Percentiles rank a stretch among this genome's conserved stretches.
Evolutionary conservation across 768 basidiomycete species (phyloP).

Genomic region (Pholiota molesta): DNA sequence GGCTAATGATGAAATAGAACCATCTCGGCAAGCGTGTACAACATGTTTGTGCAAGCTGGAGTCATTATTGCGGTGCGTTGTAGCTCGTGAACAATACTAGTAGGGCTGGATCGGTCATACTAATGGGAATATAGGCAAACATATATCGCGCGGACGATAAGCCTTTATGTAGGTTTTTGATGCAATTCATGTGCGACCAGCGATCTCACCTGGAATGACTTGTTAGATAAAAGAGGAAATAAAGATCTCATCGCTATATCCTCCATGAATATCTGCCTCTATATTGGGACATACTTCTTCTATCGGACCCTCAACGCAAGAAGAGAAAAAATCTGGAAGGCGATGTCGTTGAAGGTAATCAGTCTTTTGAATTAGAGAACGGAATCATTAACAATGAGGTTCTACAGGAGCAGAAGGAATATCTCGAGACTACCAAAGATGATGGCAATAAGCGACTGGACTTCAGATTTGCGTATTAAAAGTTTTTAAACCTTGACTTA

Average conservation of each 20-base stretch:
- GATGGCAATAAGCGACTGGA: slow-evolving; percentile 62
- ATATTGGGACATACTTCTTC: slow-evolving; percentile 54
- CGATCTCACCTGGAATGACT: not conserved
- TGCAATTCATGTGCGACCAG: not conserved
- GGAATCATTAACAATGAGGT: not conserved
- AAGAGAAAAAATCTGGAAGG: slow-evolving; percentile 54
- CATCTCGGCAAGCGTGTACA: slow-evolving; percentile 56
- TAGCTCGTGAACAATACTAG: not conserved
- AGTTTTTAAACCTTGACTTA: not conserved
- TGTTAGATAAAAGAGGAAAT: slow-evolving; percentile 61
- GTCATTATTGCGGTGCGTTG: slow-evolving; percentile 47
- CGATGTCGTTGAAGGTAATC: slow-evolving; percentile 48
- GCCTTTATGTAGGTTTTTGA: slow-evolving; percentile 35
- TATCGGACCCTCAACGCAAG: slow-evolving; percentile 53
- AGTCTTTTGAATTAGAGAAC: not conserved
- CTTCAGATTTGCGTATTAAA: slow-evolving; percentile 63
- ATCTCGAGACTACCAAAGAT: slow-evolving; percentile 64
- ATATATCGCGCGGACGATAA: slow-evolving; percentile 58
- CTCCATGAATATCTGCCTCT: slow-evolving; percentile 55
- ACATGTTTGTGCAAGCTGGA: slow-evolving; percentile 67
- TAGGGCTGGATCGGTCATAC: not conserved
- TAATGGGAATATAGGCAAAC: slow-evolving; percentile 39
- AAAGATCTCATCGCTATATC: slow-evolving; percentile 55
- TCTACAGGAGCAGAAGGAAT: slow-evolving; percentile 54
- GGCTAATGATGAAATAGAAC: slow-evolving; percentile 29